phyloP scores from a whole-genome alignment of 805 yeast genomes.

The Wickerhamomyces chambardii region DNA sequence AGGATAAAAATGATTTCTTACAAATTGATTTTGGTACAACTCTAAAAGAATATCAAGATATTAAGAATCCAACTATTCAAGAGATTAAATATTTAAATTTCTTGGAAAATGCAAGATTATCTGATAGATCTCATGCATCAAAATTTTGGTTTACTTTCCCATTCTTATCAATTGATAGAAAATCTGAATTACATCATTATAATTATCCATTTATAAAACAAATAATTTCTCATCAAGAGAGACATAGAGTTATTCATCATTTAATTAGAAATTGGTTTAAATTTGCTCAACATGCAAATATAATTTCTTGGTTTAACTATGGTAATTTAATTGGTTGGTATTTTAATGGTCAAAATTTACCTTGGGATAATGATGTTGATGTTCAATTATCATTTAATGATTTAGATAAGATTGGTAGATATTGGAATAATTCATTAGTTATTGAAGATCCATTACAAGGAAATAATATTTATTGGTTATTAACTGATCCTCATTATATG shows the following conservation, averaged over 20 bases:
- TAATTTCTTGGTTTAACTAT: constrained; percentile 46
- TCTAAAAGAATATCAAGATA: constrained; percentile 4
- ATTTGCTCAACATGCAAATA: constrained; percentile 26
- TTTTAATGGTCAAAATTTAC: constrained; percentile 42
- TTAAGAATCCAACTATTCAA: constrained; percentile 8
- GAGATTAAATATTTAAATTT: constrained; percentile 16
- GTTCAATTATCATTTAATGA: constrained; percentile 39
- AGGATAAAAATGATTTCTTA: constrained; percentile 8
- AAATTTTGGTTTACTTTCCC: constrained; percentile 20
- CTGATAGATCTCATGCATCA: constrained; percentile 12
- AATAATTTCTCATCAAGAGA: too few relatives aligned
- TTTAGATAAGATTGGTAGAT: constrained; percentile 26
- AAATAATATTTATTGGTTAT: constrained; percentile 38
- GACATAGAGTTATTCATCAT: too few relatives aligned
- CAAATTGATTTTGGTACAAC: constrained; percentile 9
- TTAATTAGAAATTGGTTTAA: constrained; percentile 38
- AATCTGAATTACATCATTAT: constrained; percentile 21
- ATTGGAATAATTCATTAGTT: constrained; percentile 34
- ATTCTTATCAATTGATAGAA: constrained; percentile 12
- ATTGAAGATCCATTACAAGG: constrained; percentile 41
- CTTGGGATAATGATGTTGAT: constrained; percentile 49
- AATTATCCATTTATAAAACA: too few relatives aligned
- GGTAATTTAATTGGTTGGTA: constrained; percentile 46
- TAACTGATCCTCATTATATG: constrained; percentile 39
- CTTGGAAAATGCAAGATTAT: constrained; percentile 12